A percentile compares a stretch with the other conserved stretches of the same genome.
Conservation (phyloP, 1,284 basidiomycete genomes). For the Pseudozyma pruni region DNA sequence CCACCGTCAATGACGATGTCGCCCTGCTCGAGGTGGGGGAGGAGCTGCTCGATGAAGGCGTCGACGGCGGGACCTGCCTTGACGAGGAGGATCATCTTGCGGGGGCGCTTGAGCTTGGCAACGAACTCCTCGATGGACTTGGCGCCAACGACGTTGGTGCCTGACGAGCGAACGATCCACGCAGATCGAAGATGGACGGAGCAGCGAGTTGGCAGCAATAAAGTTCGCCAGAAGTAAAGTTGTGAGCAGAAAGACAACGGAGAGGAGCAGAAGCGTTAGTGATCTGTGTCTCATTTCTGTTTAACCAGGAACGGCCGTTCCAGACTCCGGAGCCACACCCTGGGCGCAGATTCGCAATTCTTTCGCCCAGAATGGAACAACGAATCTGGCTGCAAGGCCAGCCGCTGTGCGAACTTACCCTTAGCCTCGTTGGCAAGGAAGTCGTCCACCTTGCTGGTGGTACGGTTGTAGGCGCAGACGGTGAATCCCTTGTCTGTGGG, state of each 20-base stretch:
- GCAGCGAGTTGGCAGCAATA: not conserved
- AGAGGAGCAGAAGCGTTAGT: slow-evolving; percentile 66
- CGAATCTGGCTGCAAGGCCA: no score
- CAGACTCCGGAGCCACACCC: no score
- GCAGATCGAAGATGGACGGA: not conserved
- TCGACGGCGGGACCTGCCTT: slow-evolving; percentile 75
- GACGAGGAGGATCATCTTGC: slow-evolving; percentile 93
- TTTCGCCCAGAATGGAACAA: no score
- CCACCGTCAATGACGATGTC: slow-evolving; percentile 99
- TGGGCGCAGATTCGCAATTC: no score
- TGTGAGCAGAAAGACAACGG: not conserved
- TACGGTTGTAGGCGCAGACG: slow-evolving; percentile 97
- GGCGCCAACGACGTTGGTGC: slow-evolving; percentile 93
- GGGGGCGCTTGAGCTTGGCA: slow-evolving; percentile 72
- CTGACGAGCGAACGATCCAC: slow-evolving; percentile 67
- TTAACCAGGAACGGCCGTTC: not conserved
- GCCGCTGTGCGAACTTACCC: slow-evolving; percentile 74
- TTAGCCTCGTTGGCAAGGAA: slow-evolving; percentile 98
- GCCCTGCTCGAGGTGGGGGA: slow-evolving; percentile 74
- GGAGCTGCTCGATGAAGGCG: slow-evolving; percentile 73
- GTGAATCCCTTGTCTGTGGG: slow-evolving; percentile 89
- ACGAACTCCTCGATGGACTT: slow-evolving; percentile 89
- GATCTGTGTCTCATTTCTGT: not conserved
- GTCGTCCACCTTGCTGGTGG: slow-evolving; percentile 92
- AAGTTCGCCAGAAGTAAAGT: not conserved